Evolutionary conservation across 2,329 filamentous ascomycete species (phyloP).

Genomic region (Aspergillus amoenus): DNA sequence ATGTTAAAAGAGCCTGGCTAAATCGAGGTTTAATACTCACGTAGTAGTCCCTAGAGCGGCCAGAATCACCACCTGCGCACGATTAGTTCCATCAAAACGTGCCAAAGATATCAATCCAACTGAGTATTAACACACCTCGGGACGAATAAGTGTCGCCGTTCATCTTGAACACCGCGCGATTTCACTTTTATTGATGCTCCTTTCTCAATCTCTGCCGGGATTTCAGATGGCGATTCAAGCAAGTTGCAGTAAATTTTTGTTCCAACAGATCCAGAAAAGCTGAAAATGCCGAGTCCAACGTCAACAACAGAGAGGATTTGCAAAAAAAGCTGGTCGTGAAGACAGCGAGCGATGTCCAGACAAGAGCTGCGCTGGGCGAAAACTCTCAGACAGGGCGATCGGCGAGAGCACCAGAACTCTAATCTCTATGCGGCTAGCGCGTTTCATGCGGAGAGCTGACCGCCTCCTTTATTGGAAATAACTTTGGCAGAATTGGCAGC

Average conservation of each 20-base stretch:
- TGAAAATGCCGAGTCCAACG: not conserved
- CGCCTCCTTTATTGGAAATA: slow-evolving; percentile 22
- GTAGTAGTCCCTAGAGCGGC: slow-evolving; percentile 55
- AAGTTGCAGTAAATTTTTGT: not conserved
- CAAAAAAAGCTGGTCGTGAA: slow-evolving; percentile 5
- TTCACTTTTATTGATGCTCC: slow-evolving; percentile 13
- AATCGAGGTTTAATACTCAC: slow-evolving; percentile 37
- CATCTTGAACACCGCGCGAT: slow-evolving; percentile 54
- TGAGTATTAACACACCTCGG: slow-evolving; percentile 60
- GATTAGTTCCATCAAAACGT: slow-evolving; percentile 31
- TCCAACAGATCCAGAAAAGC: not conserved
- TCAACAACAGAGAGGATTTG: slow-evolving; percentile 1
- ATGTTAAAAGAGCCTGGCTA: not conserved
- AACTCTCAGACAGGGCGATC: slow-evolving; percentile 32
- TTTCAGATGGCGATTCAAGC: not conserved
- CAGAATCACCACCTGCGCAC: slow-evolving; percentile 43
- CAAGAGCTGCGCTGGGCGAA: slow-evolving; percentile 27
- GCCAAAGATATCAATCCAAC: slow-evolving; percentile 8
- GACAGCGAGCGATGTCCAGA: slow-evolving; percentile 1
- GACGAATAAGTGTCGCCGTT: slow-evolving; percentile 83
- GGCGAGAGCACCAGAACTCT: slow-evolving; percentile 15
- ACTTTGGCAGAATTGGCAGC: slow-evolving; percentile 24
- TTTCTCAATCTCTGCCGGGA: slow-evolving; percentile 3
- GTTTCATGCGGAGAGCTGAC: slow-evolving; percentile 22
- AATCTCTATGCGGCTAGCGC: slow-evolving; percentile 20